Evolutionary conservation across 169 alveolate genomes (phyloP).

Genomic region (Eimeria tenella): DNA sequence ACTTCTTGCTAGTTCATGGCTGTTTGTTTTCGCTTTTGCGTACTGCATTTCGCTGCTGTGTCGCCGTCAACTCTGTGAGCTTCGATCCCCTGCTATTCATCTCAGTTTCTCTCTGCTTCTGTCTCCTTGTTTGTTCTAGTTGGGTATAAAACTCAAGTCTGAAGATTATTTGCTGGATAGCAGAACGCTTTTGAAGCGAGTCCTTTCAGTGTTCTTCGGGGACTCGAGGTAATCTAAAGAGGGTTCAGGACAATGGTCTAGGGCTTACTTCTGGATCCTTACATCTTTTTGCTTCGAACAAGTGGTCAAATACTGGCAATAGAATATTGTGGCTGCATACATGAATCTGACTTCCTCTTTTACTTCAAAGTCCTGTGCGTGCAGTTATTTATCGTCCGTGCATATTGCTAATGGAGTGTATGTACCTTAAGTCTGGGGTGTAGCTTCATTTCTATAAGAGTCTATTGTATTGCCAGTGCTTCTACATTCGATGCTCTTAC

Average conservation of each 20-base stretch:
- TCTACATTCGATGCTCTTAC: background rate
- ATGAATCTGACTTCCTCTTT: background rate
- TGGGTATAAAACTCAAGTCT: constrained; percentile 88
- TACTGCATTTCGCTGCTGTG: background rate
- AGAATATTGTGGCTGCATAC: background rate
- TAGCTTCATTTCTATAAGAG: too few relatives aligned
- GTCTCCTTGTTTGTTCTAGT: constrained; percentile 12
- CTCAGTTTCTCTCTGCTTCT: background rate
- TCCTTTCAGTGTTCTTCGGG: constrained; percentile 88
- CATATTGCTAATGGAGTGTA: too few relatives aligned
- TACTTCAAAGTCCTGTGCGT: background rate
- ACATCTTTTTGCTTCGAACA: background rate
- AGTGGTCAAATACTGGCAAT: background rate
- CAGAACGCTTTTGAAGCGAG: constrained; percentile 89
- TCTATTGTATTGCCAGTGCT: too few relatives aligned
- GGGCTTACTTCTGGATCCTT: background rate
- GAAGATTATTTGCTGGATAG: constrained; percentile 89
- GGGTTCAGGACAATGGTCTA: background rate
- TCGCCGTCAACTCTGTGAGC: background rate
- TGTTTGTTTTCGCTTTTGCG: background rate
- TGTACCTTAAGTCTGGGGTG: too few relatives aligned
- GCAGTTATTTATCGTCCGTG: too few relatives aligned
- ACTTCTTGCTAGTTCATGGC: background rate
- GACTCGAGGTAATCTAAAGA: constrained; percentile 74
- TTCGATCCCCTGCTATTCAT: constrained; percentile 6